Conservation (phyloP, 768 basidiomycete species). For the Amanita molliuscula region DNA sequence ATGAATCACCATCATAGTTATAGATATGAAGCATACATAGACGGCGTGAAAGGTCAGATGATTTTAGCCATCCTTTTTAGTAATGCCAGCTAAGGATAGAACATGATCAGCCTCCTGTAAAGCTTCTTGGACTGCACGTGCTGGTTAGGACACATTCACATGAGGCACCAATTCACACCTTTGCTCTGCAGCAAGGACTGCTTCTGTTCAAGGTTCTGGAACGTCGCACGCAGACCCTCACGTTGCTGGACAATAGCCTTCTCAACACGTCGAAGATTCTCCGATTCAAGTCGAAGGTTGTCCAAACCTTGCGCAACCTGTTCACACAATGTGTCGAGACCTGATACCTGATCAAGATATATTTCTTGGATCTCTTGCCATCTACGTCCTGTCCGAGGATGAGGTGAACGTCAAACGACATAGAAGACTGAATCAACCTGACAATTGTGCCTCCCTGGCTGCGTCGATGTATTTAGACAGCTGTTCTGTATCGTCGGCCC, state of each 20-base stretch:
- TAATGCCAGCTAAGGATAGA: neutral
- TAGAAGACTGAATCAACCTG: constrained; percentile 17
- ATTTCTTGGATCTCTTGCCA: constrained; percentile 46
- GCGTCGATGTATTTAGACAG: constrained; percentile 36
- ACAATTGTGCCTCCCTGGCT: constrained; percentile 27
- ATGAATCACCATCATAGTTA: neutral
- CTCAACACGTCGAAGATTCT: constrained; percentile 31
- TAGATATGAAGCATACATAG: neutral
- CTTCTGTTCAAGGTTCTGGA: constrained; percentile 32
- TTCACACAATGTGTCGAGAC: constrained; percentile 44
- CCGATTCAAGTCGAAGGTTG: constrained; percentile 31
- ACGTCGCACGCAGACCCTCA: constrained; percentile 26
- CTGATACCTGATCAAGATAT: constrained; percentile 54
- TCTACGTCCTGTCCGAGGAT: constrained; percentile 34
- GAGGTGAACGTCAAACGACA: neutral
- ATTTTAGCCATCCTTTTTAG: neutral
- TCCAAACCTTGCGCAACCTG: constrained; percentile 39
- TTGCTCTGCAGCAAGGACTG: constrained; percentile 31
- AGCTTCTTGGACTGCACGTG: constrained; percentile 28
- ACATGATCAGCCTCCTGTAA: constrained; percentile 29
- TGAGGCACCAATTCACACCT: constrained; percentile 19
- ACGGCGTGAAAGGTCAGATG: neutral
- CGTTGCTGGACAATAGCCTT: constrained; percentile 31
- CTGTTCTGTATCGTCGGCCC: constrained; percentile 64
- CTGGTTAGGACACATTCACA: constrained; percentile 1